These are phyloP conservation scores for Quercus ilex DNA, from an alignment of 306 rosid species.

Conservation along the genomic window DNA sequence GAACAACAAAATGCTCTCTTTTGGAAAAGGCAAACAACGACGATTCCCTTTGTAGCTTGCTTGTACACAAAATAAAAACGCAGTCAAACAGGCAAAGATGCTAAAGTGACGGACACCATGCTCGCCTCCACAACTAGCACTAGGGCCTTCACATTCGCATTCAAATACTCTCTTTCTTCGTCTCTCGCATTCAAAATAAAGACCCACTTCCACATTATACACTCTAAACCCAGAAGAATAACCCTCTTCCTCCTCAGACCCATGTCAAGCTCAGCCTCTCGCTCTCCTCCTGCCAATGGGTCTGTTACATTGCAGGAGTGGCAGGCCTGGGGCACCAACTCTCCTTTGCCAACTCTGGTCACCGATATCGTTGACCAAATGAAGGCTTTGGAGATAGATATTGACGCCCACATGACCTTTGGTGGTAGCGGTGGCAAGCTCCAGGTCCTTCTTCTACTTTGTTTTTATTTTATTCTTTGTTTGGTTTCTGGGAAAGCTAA, in stretches of 20 bases:
- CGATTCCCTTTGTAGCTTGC: not conserved
- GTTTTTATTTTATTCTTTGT: not conserved
- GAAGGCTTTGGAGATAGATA: constrained; percentile 54
- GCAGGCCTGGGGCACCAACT: constrained; percentile 82
- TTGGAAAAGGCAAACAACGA: not conserved
- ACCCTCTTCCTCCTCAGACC: constrained; percentile 6
- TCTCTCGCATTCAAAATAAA: constrained; percentile 5
- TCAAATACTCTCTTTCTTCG: not conserved
- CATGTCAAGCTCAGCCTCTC: constrained; percentile 27
- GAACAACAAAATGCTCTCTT: no score
- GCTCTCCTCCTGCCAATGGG: constrained; percentile 23
- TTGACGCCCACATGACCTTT: constrained; percentile 61
- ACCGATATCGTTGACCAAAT: constrained; percentile 56
- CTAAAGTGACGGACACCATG: constrained; percentile 6
- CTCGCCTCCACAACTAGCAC: not conserved
- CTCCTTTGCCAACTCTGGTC: constrained; percentile 66
- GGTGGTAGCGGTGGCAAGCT: constrained; percentile 86
- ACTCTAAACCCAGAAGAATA: constrained; percentile 17
- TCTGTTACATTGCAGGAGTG: constrained; percentile 73
- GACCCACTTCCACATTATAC: constrained; percentile 15
- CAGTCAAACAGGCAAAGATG: not conserved
- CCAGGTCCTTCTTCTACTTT: constrained; percentile 32
- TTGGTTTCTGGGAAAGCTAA: not conserved
- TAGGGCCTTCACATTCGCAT: constrained; percentile 32
- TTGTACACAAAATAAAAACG: not conserved